phyloP scores from a whole-genome alignment of 73 alveolate genomes.

The Blepharisma stoltei region DNA sequence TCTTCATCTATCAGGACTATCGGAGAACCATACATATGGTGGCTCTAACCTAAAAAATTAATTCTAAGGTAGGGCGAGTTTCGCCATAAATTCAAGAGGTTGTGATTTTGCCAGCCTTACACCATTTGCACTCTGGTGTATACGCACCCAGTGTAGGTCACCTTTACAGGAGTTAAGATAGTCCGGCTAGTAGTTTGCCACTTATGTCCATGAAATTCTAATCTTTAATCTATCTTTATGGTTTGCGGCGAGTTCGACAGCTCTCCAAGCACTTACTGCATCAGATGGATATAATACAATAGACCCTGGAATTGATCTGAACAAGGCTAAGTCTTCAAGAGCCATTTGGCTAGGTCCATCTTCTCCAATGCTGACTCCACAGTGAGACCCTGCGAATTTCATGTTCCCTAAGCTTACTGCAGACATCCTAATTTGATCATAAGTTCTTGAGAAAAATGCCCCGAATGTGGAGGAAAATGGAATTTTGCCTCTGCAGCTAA shows the following conservation, averaged over 20 bases:
- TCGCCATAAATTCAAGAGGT: no score
- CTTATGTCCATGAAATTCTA: no score
- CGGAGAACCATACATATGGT: no score
- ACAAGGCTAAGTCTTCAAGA: constrained; percentile 68
- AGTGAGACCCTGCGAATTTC: constrained; percentile 73
- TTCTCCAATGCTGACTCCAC: constrained; percentile 77
- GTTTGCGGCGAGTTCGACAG: constrained; percentile 70
- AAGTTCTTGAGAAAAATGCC: constrained; percentile 75
- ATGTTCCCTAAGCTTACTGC: constrained; percentile 61
- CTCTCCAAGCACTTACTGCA: constrained; percentile 64
- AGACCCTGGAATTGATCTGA: constrained; percentile 67
- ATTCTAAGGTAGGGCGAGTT: no score
- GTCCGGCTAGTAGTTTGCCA: no score
- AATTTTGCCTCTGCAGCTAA: constrained; percentile 61
- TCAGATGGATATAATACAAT: constrained; percentile 75
- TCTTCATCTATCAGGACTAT: no score
- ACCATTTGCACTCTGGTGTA: no score
- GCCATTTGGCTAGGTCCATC: constrained; percentile 84
- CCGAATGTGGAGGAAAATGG: constrained; percentile 77
- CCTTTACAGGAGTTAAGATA: no score
- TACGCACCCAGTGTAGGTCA: no score
- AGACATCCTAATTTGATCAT: constrained; percentile 72
- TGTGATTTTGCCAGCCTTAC: no score
- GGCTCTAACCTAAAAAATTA: no score
- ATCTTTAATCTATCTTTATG: no score